Conservation (phyloP, 768 basidiomycete species). For the Hericium erinaceus region DNA sequence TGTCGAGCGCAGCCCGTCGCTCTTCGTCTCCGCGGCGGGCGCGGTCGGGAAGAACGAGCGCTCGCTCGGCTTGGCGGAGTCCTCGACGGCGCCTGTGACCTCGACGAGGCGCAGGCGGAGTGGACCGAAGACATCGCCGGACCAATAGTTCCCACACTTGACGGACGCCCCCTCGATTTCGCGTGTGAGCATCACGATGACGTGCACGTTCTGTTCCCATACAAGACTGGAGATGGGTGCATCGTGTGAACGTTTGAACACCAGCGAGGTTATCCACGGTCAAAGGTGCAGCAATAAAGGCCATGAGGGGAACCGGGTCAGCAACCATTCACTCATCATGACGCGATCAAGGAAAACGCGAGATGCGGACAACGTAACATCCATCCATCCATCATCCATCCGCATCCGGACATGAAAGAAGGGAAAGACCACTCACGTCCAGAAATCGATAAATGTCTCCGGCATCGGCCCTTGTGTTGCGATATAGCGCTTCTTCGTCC, state of each 20-base stretch:
- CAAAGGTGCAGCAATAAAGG: too few relatives aligned
- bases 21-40: slow-evolving; percentile 1
- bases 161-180: slow-evolving; percentile 81
- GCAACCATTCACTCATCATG: background rate
- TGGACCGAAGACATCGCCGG: slow-evolving; percentile 57
- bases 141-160: slow-evolving; percentile 92
- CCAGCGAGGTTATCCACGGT: background rate
- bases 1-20: slow-evolving; percentile 21
- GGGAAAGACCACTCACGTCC: slow-evolving; percentile 57
- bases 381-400: background rate
- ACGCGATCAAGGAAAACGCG: too few relatives aligned
- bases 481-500: slow-evolving; percentile 78
- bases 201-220: slow-evolving; percentile 91
- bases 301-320: too few relatives aligned
- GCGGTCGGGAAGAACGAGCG: slow-evolving; percentile 26
- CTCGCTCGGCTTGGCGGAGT: slow-evolving; percentile 9
- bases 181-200: slow-evolving; percentile 94
- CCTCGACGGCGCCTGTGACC: slow-evolving; percentile 37
- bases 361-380: too few relatives aligned
- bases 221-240: slow-evolving; percentile 43
- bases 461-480: slow-evolving; percentile 94
- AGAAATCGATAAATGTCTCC: slow-evolving; percentile 86
- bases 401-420: background rate
- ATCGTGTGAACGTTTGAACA: background rate
- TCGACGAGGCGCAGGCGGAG: slow-evolving; percentile 49